Conservation (phyloP, 768 basidiomycete genomes). For the Suillus lakei region DNA sequence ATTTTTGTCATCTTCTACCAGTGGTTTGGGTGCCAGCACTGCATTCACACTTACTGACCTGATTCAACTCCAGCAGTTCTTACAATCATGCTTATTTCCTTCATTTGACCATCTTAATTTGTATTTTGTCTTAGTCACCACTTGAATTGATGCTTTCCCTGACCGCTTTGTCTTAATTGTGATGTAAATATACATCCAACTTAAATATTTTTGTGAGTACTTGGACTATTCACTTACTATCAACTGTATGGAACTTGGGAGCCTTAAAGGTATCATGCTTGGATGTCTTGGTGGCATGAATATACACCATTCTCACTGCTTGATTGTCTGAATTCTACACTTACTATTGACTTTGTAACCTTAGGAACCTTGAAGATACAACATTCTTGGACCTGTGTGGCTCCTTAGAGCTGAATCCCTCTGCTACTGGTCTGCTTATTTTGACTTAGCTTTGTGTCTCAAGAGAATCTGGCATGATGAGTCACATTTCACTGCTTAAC, state of each 20-base stretch:
- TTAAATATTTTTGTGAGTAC: not conserved
- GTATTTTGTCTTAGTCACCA: not conserved
- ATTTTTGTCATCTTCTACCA: too few species aligned
- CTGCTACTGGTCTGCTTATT: not conserved
- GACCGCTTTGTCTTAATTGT: too few species aligned
- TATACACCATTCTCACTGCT: not conserved
- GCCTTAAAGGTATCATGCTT: not conserved
- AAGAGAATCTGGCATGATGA: not conserved
- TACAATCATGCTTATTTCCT: not conserved
- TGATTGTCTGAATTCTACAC: not conserved
- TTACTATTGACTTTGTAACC: not conserved
- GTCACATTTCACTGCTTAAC: not conserved
- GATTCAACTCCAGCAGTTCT: slow-evolving; percentile 1
- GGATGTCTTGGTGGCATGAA: not conserved
- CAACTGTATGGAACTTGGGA: not conserved
- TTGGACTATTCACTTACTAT: not conserved
- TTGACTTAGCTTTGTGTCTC: not conserved
- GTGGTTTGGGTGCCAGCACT: not conserved
- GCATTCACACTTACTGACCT: not conserved
- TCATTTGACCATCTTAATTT: not conserved
- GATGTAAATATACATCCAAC: not conserved
- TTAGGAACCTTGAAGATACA: not conserved
- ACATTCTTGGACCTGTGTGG: not conserved
- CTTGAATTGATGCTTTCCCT: not conserved
- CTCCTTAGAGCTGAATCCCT: slow-evolving; percentile 1